Base-by-base conservation (phyloP, 2,329 filamentous ascomycete genomes). In the Gnomoniopsis smithogilvyi region DNA sequence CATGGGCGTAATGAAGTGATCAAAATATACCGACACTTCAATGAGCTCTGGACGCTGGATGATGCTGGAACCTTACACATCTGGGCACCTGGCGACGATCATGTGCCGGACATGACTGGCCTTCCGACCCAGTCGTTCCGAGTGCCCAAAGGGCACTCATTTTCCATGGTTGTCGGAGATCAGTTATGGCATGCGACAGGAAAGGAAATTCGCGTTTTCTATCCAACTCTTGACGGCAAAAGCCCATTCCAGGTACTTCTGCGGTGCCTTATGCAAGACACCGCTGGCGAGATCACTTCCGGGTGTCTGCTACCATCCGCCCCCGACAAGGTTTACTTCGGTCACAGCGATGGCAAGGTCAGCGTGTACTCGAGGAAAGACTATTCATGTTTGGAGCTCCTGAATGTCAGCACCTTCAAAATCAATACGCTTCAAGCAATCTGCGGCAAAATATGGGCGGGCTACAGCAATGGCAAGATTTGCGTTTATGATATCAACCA, bases 41-140 rank as follows among this genome's bases (percentile, higher is more conserved):
- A 92, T 65, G 91, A 97, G 68, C 84, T 99, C 71, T 99, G 95
- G 95, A 93, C 93, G 0, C 73, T 99, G 51, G 95, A 98, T 70
- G 93, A 97, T 64, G 86, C 89, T 50, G 95, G 95, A 12, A 90
- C 89, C 49, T 76, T 99, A 15, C 87, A 92, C 64, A 84, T 98
- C 6, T 99, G 95, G 95, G 87, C 85, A 1, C 88, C 93, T 3
- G 90, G 92, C 66, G 74, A 74, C 49, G 84, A 84, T 6, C 88
- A 89, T 0, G 81, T 87, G 30, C 92, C 93, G 1, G 94, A 86
- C 62, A 74, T 98, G 33, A 83, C 86, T 58, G 85, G 86, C 58
- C 88, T 84, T 56, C 92, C 91, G 22, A 74, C 78, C 38, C 88
- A 90, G 66, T 88, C 86, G 41, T 96, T 90, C 72, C 87, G 91